These are phyloP conservation scores for Brassica napus DNA, from an alignment of 345 rosid genomes.

Conservation along the genomic window Da-Ae NC_063435.1:6714501-6715000, in stretches of 20 bases:
- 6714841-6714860: background rate
- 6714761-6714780: no score
- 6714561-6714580: background rate
- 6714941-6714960: no score
- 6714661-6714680: background rate
- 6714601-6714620: background rate
- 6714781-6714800: no score
- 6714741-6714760: no score
- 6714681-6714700: background rate
- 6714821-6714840: no score
- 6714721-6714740: no score
- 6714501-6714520: background rate
- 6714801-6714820: no score
- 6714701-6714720: background rate
- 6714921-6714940: no score
- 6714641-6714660: background rate
- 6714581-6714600: background rate
- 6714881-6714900: no score
- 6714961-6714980: no score
- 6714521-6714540: background rate
- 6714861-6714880: background rate
- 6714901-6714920: no score
- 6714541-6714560: background rate
- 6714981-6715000: no score
- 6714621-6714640: background rate